phyloP scores from a whole-genome alignment of 116 monocot genomes.

The Posidonia oceanica region DNA sequence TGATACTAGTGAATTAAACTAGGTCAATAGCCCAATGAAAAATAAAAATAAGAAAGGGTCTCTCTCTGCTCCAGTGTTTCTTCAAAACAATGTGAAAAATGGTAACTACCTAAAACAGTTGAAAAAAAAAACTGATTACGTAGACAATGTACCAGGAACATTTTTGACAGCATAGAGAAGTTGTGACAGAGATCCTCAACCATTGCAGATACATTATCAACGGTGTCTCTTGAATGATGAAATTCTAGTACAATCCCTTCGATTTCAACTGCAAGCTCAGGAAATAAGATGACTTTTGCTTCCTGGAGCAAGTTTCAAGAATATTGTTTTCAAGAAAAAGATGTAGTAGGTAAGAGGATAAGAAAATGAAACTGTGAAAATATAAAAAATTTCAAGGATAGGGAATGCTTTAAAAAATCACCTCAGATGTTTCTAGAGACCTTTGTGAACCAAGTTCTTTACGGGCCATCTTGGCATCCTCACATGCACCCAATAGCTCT shows the following conservation, averaged over 20 bases:
- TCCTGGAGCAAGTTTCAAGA: conserved; percentile 20
- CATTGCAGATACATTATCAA: conserved; percentile 23
- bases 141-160: conserved; percentile 30
- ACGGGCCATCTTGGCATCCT: neutral
- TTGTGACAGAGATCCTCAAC: conserved; percentile 32
- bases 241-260: conserved; percentile 28
- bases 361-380: neutral
- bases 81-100: neutral
- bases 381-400: neutral
- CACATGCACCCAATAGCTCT: neutral
- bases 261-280: conserved; percentile 25
- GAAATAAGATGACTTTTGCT: neutral
- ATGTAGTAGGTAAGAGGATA: neutral
- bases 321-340: conserved; percentile 1
- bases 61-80: neutral
- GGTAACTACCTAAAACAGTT: neutral
- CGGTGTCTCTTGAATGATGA: conserved; percentile 26
- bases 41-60: neutral
- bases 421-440: neutral
- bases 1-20: too few species aligned
- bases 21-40: too few species aligned
- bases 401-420: neutral
- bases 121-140: neutral
- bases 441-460: neutral
- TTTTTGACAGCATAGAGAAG: conserved; percentile 29